Conservation (phyloP, 345 rosid genomes). For the Dimocarpus longan region DNA sequence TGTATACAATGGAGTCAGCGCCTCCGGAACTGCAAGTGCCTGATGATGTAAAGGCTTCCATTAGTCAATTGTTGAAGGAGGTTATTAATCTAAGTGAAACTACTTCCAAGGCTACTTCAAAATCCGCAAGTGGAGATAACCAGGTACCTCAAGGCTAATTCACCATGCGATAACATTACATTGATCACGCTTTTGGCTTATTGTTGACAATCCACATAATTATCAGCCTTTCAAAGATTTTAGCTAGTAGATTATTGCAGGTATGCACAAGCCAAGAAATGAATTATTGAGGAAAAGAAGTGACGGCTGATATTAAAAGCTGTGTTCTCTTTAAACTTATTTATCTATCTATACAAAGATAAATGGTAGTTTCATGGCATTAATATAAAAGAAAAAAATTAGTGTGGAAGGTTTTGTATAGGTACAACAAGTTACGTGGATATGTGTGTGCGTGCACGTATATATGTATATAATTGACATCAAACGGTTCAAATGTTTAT, state of each 20-base stretch:
- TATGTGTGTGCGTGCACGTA: too few relatives aligned
- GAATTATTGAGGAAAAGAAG: not conserved
- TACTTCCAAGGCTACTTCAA: conserved; percentile 6
- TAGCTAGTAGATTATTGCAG: not conserved
- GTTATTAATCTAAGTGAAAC: conserved; percentile 56
- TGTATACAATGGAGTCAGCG: conserved; percentile 57
- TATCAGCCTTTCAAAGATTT: not conserved
- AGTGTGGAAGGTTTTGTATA: too few relatives aligned
- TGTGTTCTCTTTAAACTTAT: too few relatives aligned
- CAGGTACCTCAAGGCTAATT: not conserved
- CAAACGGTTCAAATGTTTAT: too few relatives aligned
- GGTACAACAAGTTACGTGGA: too few relatives aligned
- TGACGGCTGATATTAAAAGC: not conserved
- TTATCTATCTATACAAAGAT: too few relatives aligned
- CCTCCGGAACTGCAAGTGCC: conserved; percentile 53
- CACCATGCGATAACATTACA: not conserved
- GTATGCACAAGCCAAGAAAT: not conserved
- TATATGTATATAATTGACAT: too few relatives aligned
- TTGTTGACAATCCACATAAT: not conserved
- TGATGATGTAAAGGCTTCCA: conserved; percentile 56
- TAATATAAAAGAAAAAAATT: too few relatives aligned
- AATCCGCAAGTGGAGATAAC: not conserved
- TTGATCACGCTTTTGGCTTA: not conserved
- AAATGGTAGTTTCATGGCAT: too few relatives aligned
- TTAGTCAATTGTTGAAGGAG: conserved; percentile 49